Percentiles rank a stretch among this genome's conserved stretches.
phyloP scores from a whole-genome alignment of 768 basidiomycete genomes.

The Guyanaporus albipodus region DNA sequence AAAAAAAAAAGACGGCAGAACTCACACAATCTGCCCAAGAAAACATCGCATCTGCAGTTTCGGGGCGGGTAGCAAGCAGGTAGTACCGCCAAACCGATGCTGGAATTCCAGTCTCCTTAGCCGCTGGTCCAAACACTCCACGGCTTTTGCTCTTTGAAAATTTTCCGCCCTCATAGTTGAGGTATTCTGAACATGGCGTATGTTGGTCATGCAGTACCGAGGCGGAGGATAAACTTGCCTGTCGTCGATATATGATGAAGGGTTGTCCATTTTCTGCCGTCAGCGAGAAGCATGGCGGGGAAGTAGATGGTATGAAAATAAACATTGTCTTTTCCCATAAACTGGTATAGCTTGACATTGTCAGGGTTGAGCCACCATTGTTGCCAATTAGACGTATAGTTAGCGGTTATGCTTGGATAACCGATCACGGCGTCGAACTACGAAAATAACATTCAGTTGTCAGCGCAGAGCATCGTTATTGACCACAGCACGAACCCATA shows the following conservation, averaged over 20 bases:
- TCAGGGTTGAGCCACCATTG: slow-evolving; percentile 95
- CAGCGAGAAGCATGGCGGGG: slow-evolving; percentile 85
- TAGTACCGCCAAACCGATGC: slow-evolving; percentile 97
- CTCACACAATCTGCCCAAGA: slow-evolving; percentile 93
- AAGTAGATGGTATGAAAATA: slow-evolving; percentile 98
- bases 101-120: slow-evolving; percentile 90
- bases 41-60: slow-evolving; percentile 93
- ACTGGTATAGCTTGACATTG: slow-evolving; percentile 90
- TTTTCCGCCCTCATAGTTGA: slow-evolving; percentile 98
- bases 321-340: slow-evolving; percentile 99
- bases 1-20: background rate
- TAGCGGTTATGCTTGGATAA: slow-evolving; percentile 95
- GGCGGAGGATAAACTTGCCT: slow-evolving; percentile 45
- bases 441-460: slow-evolving; percentile 2
- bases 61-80: slow-evolving; percentile 86
- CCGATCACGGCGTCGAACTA: slow-evolving; percentile 97
- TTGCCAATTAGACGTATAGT: slow-evolving; percentile 92
- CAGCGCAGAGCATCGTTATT: background rate
- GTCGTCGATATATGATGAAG: slow-evolving; percentile 94
- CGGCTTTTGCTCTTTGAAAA: slow-evolving; percentile 97
- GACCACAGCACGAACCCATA: slow-evolving; percentile 67
- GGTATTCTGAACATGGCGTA: slow-evolving; percentile 69
- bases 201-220: background rate
- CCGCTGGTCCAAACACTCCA: slow-evolving; percentile 94
- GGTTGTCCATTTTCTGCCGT: slow-evolving; percentile 89